A percentile compares a stretch with the other conserved stretches of the same genome.
These are phyloP conservation scores for Phoma herbarum DNA, from an alignment of 2,329 filamentous ascomycete species.

Conservation along the genomic window DNA sequence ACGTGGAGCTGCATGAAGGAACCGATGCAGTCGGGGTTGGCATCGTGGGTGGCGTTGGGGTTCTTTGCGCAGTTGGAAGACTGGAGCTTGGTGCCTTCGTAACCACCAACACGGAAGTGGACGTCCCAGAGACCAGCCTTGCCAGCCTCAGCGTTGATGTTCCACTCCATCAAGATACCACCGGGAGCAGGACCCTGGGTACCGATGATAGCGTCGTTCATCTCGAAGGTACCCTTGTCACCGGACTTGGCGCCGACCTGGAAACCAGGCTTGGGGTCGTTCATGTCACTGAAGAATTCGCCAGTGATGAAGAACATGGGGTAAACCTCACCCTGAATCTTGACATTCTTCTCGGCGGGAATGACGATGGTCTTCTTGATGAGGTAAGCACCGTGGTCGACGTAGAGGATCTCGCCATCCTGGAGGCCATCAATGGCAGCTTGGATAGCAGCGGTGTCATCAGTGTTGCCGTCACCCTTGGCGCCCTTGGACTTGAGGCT, in stretches of 20 bases:
- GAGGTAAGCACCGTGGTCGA: constrained; percentile 70
- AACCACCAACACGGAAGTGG: constrained; percentile 92
- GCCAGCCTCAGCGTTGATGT: constrained; percentile 73
- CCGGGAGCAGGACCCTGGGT: constrained; percentile 85
- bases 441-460: constrained; percentile 88
- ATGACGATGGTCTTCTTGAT: constrained; percentile 68
- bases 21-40: constrained; percentile 74
- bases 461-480: constrained; percentile 84
- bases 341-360: constrained; percentile 72
- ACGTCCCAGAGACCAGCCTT: constrained; percentile 89
- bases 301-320: constrained; percentile 87
- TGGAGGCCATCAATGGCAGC: constrained; percentile 74
- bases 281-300: constrained; percentile 73
- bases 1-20: constrained; percentile 71
- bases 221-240: constrained; percentile 82
- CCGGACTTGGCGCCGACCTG: constrained; percentile 77
- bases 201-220: constrained; percentile 85
- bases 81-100: constrained; percentile 83
- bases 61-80: constrained; percentile 82
- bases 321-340: constrained; percentile 92
- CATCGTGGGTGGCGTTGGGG: constrained; percentile 67
- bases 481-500: constrained; percentile 85
- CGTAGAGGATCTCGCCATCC: constrained; percentile 69
- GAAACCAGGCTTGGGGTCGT: constrained; percentile 83
- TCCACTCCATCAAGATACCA: constrained; percentile 92